These are phyloP conservation scores for Irpex rosettiformis DNA, from an alignment of 1,284 basidiomycete genomes.

Conservation along the genomic window DNA sequence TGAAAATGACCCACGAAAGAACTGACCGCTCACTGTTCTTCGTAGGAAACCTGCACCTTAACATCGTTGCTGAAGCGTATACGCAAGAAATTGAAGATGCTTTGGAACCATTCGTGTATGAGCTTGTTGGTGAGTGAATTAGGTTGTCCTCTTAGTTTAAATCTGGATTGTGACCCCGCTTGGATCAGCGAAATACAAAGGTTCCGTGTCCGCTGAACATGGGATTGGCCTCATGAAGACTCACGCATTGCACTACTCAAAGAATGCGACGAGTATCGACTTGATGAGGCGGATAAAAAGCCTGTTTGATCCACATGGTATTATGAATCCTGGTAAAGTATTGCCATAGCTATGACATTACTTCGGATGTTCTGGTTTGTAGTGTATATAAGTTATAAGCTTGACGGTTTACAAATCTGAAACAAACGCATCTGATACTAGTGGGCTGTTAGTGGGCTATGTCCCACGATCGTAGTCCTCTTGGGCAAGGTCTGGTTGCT, in stretches of 20 bases:
- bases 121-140: conserved; percentile 71
- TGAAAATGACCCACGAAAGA: conserved; percentile 12
- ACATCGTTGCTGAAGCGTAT: conserved; percentile 86
- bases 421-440: no score
- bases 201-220: conserved; percentile 96
- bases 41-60: conserved; percentile 91
- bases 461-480: no score
- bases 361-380: no score
- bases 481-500: no score
- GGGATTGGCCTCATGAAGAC: conserved; percentile 96
- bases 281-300: conserved; percentile 91
- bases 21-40: not conserved
- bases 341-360: conserved; percentile 33
- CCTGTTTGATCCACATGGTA: conserved; percentile 88
- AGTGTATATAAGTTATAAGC: no score
- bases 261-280: conserved; percentile 75
- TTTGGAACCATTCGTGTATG: conserved; percentile 95
- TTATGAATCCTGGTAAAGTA: conserved; percentile 91
- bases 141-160: not conserved
- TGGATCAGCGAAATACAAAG: conserved; percentile 59
- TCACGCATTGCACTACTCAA: conserved; percentile 87
- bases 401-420: no score
- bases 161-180: conserved; percentile 2
- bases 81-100: conserved; percentile 81
- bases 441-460: no score